A percentile compares a stretch with the other conserved stretches of the same genome.
Evolutionary conservation across 768 basidiomycete species (phyloP).

Genomic region (Hemileccinum impolitum): DNA sequence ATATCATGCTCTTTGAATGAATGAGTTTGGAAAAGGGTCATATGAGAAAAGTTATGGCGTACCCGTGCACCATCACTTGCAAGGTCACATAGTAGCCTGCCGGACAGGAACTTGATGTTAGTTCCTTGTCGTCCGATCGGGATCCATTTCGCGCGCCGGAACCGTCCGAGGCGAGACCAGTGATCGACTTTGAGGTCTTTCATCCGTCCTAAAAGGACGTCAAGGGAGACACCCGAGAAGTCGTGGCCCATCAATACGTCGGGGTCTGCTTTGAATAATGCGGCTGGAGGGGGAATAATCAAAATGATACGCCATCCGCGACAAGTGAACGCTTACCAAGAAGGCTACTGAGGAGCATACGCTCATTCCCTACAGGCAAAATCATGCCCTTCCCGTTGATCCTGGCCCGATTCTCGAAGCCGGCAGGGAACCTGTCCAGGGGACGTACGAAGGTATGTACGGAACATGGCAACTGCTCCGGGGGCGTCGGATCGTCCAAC

Average conservation of each 20-base stretch:
- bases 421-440: slow-evolving; percentile 79
- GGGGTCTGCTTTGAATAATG: slow-evolving; percentile 84
- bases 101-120: slow-evolving; percentile 79
- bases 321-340: slow-evolving; percentile 49
- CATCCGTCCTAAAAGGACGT: slow-evolving; percentile 89
- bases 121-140: slow-evolving; percentile 76
- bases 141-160: slow-evolving; percentile 82
- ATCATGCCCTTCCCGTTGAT: slow-evolving; percentile 65
- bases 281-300: slow-evolving; percentile 39
- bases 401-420: slow-evolving; percentile 72
- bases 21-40: background rate
- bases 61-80: slow-evolving; percentile 95
- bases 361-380: slow-evolving; percentile 74
- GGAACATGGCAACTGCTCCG: slow-evolving; percentile 77
- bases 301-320: background rate
- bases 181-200: slow-evolving; percentile 86
- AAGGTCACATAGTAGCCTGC: slow-evolving; percentile 87
- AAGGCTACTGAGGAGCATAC: slow-evolving; percentile 78
- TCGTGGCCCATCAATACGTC: slow-evolving; percentile 95
- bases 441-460: slow-evolving; percentile 90
- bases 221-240: slow-evolving; percentile 84
- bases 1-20: slow-evolving; percentile 78
- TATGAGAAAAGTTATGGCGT: slow-evolving; percentile 12
- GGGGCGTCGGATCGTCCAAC: slow-evolving; percentile 90
- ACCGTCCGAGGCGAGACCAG: slow-evolving; percentile 91